Percentiles rank a stretch among this genome's conserved stretches.
Evolutionary conservation across 2,329 filamentous ascomycete species (phyloP).

Genomic region (Juglanconis juglandina): DNA sequence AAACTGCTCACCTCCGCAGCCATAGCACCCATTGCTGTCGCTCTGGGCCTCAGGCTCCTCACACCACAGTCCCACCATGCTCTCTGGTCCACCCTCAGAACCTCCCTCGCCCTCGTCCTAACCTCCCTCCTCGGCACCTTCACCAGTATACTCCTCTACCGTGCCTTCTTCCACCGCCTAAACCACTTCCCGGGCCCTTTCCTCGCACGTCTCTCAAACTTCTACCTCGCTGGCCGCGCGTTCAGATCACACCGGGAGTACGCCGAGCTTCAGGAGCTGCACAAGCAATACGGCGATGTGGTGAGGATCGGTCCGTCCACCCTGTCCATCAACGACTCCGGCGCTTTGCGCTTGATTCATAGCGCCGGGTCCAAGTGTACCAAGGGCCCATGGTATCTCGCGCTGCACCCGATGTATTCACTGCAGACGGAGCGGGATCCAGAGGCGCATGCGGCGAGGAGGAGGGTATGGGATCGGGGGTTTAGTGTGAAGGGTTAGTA

Average conservation of each 20-base stretch:
- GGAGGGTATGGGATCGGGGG: constrained; percentile 11
- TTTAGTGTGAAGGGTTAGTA: constrained; percentile 7
- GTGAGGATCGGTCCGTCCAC: constrained; percentile 11
- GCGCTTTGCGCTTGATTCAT: constrained; percentile 4
- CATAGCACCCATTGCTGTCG: constrained; percentile 5
- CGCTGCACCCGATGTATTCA: constrained; percentile 1
- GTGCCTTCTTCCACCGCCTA: constrained; percentile 10
- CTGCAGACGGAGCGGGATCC: background rate
- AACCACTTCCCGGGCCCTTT: constrained; percentile 12
- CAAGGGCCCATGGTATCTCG: constrained; percentile 6
- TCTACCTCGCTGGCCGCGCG: background rate
- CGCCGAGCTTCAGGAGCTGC: constrained; percentile 2
- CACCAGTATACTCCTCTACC: constrained; percentile 14
- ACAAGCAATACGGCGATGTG: constrained; percentile 7
- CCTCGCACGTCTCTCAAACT: constrained; percentile 5
- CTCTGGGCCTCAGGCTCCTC: background rate
- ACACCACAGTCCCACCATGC: background rate
- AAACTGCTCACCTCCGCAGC: background rate
- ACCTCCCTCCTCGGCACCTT: background rate
- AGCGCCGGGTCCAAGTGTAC: background rate
- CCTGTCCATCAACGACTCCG: constrained; percentile 8
- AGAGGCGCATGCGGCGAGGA: background rate
- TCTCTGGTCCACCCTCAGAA: background rate
- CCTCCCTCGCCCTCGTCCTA: background rate
- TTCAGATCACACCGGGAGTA: background rate